phyloP scores from a whole-genome alignment of 441 rosid genomes.

The Erodium texanum region DNA sequence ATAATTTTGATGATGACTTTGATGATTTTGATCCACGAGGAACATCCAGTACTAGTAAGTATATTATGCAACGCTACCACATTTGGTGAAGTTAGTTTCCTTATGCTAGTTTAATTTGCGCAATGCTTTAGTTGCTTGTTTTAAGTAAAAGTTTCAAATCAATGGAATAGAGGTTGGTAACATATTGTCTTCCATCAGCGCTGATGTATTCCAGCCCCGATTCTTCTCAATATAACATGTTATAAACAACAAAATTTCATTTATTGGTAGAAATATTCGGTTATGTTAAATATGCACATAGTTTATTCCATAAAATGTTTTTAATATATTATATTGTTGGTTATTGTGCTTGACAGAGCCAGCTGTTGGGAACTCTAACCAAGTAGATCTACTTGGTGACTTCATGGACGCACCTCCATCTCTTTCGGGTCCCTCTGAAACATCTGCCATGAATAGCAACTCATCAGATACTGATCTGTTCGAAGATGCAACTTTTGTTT shows the following conservation, averaged over 20 bases:
- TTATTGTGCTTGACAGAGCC: slow-evolving; percentile 46
- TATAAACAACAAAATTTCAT: too few relatives aligned
- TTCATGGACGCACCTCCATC: slow-evolving; percentile 60
- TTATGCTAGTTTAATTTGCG: slow-evolving; percentile 2
- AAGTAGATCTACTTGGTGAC: slow-evolving; percentile 78
- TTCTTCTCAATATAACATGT: too few relatives aligned
- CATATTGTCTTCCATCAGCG: too few relatives aligned
- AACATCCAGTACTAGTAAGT: slow-evolving; percentile 63
- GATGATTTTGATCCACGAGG: slow-evolving; percentile 95
- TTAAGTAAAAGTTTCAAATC: too few relatives aligned
- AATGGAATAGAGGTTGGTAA: too few relatives aligned
- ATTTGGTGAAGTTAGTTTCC: slow-evolving; percentile 1
- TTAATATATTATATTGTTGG: too few relatives aligned
- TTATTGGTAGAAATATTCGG: too few relatives aligned
- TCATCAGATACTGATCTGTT: slow-evolving; percentile 68
- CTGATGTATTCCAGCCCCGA: too few relatives aligned
- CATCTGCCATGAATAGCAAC: slow-evolving; percentile 35
- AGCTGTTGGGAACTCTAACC: slow-evolving; percentile 42
- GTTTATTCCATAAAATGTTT: too few relatives aligned
- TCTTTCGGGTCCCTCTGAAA: slow-evolving; percentile 35
- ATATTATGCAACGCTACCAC: slow-evolving; percentile 4
- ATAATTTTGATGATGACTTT: slow-evolving; percentile 47
- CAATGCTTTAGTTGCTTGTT: too few relatives aligned
- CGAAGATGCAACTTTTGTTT: slow-evolving; percentile 88
- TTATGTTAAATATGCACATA: too few relatives aligned